Evolutionary conservation across 1,139 yeast species (phyloP).

Genomic region (Protomyces macrosporus): DNA sequence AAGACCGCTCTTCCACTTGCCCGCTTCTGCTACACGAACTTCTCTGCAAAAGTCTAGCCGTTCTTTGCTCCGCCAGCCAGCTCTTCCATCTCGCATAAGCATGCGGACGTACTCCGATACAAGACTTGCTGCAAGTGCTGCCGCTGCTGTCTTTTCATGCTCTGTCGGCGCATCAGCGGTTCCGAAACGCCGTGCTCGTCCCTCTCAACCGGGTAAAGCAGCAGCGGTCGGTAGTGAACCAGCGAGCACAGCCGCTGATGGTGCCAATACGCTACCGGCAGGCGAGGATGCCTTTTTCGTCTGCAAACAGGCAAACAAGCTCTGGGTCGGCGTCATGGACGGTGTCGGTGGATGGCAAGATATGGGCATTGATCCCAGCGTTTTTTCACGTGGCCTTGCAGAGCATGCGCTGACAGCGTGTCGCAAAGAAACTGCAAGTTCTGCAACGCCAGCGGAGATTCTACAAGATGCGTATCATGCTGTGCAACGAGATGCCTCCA

Average conservation of each 20-base stretch:
- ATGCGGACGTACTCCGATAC: background rate
- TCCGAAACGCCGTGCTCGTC: conserved; percentile 8
- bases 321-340: conserved; percentile 80
- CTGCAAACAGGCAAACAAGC: conserved; percentile 37
- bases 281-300: conserved; percentile 22
- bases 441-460: conserved; percentile 7
- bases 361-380: conserved; percentile 75
- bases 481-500: conserved; percentile 52
- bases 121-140: background rate
- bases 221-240: background rate
- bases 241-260: background rate
- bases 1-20: too few relatives aligned
- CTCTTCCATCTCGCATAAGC: background rate
- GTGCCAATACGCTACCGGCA: background rate
- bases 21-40: background rate
- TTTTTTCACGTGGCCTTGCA: conserved; percentile 32
- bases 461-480: conserved; percentile 5
- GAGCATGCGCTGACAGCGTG: conserved; percentile 12
- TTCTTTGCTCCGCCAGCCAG: background rate
- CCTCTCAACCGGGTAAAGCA: background rate
- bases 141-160: conserved; percentile 14
- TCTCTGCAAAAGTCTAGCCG: background rate
- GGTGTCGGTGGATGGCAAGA: conserved; percentile 99
- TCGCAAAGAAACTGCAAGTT: background rate
- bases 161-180: conserved; percentile 13